A percentile compares a stretch with the other conserved stretches of the same genome.
These are phyloP conservation scores for Acanthamoeba healyi DNA, from an alignment of 208 protist species.

Conservation along the genomic window DNA sequence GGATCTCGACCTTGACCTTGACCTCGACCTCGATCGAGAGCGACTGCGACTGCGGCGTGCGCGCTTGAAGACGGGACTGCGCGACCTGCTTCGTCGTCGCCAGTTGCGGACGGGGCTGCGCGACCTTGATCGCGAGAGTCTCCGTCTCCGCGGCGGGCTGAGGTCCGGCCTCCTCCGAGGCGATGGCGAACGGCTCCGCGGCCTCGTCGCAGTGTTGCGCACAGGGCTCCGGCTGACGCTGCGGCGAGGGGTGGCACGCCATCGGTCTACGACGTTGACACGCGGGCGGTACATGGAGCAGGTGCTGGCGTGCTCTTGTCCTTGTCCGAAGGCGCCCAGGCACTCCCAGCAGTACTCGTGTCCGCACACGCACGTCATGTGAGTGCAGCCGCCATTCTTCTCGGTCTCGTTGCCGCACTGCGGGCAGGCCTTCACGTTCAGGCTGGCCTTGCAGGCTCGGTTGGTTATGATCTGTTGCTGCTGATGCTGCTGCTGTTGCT, in stretches of 20 bases:
- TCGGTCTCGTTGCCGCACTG: slow-evolving; percentile 82
- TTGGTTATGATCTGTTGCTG: background rate
- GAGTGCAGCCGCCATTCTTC: slow-evolving; percentile 85
- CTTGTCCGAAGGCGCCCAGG: background rate
- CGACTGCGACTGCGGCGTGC: background rate
- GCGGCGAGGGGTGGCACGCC: too few relatives aligned
- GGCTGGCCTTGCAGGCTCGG: slow-evolving; percentile 56
- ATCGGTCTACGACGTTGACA: too few relatives aligned
- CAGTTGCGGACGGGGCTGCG: background rate
- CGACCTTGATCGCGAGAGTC: too few relatives aligned
- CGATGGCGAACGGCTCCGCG: background rate
- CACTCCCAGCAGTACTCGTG: slow-evolving; percentile 81
- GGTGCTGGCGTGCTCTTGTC: background rate
- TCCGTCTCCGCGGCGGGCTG: background rate
- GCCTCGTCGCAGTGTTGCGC: too few relatives aligned
- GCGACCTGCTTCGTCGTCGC: background rate
- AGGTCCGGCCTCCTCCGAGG: background rate
- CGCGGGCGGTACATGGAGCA: background rate
- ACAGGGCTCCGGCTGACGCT: background rate
- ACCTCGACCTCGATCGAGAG: background rate
- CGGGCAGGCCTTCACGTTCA: slow-evolving; percentile 81
- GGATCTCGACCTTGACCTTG: background rate
- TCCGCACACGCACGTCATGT: slow-evolving; percentile 84
- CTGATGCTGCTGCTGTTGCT: background rate
- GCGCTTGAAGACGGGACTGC: too few relatives aligned